These are phyloP conservation scores for Barbarea vulgaris DNA, from an alignment of 345 rosid genomes.

Conservation along the genomic window DNA sequence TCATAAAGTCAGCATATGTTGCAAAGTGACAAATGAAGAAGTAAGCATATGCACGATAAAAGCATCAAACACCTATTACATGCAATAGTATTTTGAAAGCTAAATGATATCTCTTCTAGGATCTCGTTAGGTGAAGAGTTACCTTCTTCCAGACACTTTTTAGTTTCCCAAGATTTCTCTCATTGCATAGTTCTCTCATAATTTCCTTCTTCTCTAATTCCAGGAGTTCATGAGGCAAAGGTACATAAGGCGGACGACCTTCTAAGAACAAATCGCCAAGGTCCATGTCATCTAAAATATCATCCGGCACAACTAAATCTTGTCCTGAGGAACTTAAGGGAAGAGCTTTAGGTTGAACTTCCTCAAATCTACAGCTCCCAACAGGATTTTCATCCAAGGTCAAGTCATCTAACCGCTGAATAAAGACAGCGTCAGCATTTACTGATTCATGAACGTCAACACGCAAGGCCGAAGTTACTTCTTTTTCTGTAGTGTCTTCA, in stretches of 20 bases:
- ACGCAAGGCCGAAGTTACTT: constrained; percentile 30
- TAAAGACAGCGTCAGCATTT: constrained; percentile 30
- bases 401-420: constrained; percentile 39
- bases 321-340: constrained; percentile 36
- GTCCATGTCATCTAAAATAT: constrained; percentile 54
- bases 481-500: constrained; percentile 36
- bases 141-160: constrained; percentile 98
- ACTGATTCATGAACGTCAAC: constrained; percentile 35
- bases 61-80: background rate
- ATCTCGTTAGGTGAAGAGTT: constrained; percentile 27
- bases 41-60: background rate
- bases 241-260: constrained; percentile 47
- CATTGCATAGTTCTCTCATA: constrained; percentile 61
- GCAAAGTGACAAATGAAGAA: background rate
- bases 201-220: constrained; percentile 69
- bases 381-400: constrained; percentile 32
- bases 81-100: background rate
- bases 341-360: constrained; percentile 34
- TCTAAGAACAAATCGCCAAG: constrained; percentile 71
- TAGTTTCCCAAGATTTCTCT: constrained; percentile 67
- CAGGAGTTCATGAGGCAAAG: constrained; percentile 53
- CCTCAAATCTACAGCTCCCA: constrained; percentile 45
- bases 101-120: background rate
- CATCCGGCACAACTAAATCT: constrained; percentile 43
- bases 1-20: too few species aligned